These are phyloP conservation scores for Sporisorium exsertum DNA, from an alignment of 1,284 basidiomycete species.

Conservation along the genomic window DNA sequence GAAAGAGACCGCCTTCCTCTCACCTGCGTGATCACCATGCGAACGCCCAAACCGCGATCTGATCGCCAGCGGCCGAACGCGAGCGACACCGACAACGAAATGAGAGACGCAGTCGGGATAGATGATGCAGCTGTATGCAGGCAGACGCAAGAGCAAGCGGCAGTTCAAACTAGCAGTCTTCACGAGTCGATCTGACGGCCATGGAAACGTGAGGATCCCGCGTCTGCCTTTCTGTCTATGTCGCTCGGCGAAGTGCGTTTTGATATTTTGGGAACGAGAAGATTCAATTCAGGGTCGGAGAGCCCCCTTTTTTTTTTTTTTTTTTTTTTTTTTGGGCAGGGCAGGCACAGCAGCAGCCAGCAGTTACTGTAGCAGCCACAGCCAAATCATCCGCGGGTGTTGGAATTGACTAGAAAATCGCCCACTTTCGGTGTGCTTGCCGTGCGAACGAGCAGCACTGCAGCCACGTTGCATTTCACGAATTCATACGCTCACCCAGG, in stretches of 20 bases:
- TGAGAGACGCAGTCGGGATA: background rate
- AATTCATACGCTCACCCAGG: too few relatives aligned
- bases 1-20: too few relatives aligned
- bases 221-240: background rate
- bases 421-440: background rate
- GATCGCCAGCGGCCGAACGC: background rate
- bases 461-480: background rate
- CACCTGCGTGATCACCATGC: too few relatives aligned
- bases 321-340: too few relatives aligned
- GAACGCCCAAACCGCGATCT: background rate
- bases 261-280: background rate
- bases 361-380: background rate
- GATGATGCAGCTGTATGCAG: background rate
- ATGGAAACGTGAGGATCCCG: too few relatives aligned
- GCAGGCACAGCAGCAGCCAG: too few relatives aligned
- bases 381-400: background rate
- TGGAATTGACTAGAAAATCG: background rate
- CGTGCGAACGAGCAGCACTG: background rate
- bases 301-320: too few relatives aligned
- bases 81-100: background rate
- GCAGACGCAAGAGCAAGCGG: background rate
- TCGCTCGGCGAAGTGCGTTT: background rate
- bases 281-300: background rate
- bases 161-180: background rate
- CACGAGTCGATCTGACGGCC: too few relatives aligned